These are phyloP conservation scores for Oryza brachyantha DNA, from an alignment of 176 grass and related monocot species.

Conservation along the genomic window DNA sequence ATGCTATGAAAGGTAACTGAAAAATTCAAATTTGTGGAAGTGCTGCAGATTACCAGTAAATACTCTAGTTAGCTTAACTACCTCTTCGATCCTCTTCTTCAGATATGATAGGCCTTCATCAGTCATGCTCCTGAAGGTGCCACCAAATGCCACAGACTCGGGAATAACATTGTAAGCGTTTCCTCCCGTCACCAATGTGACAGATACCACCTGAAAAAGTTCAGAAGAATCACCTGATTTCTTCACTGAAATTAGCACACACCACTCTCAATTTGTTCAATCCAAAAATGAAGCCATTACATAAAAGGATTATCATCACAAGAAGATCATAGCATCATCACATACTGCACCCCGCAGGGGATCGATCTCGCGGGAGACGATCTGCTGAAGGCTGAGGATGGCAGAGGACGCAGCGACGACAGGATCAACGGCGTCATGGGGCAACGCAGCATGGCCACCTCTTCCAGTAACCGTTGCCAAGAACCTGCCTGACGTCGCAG, in stretches of 20 bases:
- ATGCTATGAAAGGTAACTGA: not conserved
- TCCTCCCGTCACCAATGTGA: constrained; percentile 60
- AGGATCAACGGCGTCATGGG: constrained; percentile 46
- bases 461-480: constrained; percentile 30
- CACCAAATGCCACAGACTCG: constrained; percentile 47
- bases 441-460: constrained; percentile 50
- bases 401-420: constrained; percentile 35
- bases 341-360: constrained; percentile 36
- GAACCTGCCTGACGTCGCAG: constrained; percentile 42
- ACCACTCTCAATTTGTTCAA: too few species aligned
- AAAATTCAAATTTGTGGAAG: not conserved
- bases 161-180: constrained; percentile 67
- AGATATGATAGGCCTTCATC: constrained; percentile 55
- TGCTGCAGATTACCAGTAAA: not conserved
- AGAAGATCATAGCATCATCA: constrained; percentile 7
- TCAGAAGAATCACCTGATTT: too few species aligned
- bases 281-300: not conserved
- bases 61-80: not conserved
- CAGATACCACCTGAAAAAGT: constrained; percentile 59
- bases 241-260: too few species aligned
- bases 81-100: constrained; percentile 54
- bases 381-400: constrained; percentile 47
- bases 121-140: constrained; percentile 64
- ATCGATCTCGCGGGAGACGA: constrained; percentile 44
- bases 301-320: not conserved